These are phyloP conservation scores for Alternaria sp. DNA, from an alignment of 2,329 filamentous ascomycete species.

Conservation along the genomic window DNA sequence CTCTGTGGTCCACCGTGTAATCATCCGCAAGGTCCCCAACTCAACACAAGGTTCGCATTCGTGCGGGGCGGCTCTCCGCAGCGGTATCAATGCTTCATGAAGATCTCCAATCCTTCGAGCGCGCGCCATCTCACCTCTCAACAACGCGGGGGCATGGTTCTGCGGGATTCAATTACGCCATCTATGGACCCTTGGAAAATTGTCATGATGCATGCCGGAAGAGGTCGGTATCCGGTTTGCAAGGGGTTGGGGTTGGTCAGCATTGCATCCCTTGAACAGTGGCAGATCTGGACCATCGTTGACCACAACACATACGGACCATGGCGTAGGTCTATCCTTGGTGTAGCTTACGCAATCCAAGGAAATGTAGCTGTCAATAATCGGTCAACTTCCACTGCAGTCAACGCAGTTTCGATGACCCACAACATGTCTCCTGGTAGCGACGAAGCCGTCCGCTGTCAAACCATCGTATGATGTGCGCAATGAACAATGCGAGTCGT, in stretches of 20 bases:
- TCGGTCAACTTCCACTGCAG: background rate
- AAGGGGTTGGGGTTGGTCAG: background rate
- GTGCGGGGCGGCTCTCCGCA: conserved; percentile 1
- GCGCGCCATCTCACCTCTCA: background rate
- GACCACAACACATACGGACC: background rate
- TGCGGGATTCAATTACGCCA: background rate
- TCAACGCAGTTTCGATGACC: background rate
- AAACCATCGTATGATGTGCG: background rate
- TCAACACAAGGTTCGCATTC: background rate
- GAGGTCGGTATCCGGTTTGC: background rate
- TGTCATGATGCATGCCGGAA: background rate
- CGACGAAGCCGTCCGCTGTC: background rate
- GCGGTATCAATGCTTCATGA: background rate
- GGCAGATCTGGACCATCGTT: background rate
- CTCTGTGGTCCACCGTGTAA: background rate
- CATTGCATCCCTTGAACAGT: background rate
- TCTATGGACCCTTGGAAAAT: background rate
- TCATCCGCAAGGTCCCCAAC: background rate
- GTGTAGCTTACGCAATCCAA: background rate
- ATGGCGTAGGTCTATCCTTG: background rate
- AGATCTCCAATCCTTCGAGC: background rate
- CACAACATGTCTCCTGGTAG: background rate
- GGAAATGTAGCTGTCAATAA: background rate
- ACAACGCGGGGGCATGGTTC: background rate
- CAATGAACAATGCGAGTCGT: background rate